Conservation (phyloP, 441 rosid species). For the Erodium moschatum region DNA sequence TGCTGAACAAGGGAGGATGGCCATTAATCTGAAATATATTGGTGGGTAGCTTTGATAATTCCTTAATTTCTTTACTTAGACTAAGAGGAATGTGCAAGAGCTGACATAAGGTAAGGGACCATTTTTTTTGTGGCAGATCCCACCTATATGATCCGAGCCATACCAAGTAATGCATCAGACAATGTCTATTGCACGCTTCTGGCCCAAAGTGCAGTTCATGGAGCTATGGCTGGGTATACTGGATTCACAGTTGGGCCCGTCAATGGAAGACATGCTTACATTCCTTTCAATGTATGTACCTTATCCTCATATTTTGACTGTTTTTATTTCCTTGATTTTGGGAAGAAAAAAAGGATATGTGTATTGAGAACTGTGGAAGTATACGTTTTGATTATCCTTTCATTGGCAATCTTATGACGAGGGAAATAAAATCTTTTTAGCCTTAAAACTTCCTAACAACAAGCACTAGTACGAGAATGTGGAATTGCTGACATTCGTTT, state of each 20-base stretch:
- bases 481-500: too few relatives aligned
- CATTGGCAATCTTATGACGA: not conserved
- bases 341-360: too few relatives aligned
- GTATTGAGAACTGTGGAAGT: too few relatives aligned
- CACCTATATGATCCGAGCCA: constrained; percentile 92
- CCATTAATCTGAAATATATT: constrained; percentile 79
- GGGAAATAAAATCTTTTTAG: not conserved
- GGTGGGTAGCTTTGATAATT: not conserved
- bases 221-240: constrained; percentile 99
- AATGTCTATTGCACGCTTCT: constrained; percentile 29
- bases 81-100: not conserved
- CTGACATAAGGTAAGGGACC: not conserved
- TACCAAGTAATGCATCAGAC: constrained; percentile 92
- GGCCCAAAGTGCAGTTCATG: constrained; percentile 92
- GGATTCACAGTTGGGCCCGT: constrained; percentile 85
- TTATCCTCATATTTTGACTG: not conserved
- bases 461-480: too few relatives aligned
- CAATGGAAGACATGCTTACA: constrained; percentile 88
- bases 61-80: not conserved
- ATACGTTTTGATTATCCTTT: too few relatives aligned
- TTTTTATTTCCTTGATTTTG: too few relatives aligned
- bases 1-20: constrained; percentile 37
- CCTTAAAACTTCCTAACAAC: not conserved
- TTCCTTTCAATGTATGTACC: constrained; percentile 57
- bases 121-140: constrained; percentile 39